Base-by-base conservation (phyloP, 2,329 filamentous ascomycete genomes). In the Nothopassalora personata region DNA sequence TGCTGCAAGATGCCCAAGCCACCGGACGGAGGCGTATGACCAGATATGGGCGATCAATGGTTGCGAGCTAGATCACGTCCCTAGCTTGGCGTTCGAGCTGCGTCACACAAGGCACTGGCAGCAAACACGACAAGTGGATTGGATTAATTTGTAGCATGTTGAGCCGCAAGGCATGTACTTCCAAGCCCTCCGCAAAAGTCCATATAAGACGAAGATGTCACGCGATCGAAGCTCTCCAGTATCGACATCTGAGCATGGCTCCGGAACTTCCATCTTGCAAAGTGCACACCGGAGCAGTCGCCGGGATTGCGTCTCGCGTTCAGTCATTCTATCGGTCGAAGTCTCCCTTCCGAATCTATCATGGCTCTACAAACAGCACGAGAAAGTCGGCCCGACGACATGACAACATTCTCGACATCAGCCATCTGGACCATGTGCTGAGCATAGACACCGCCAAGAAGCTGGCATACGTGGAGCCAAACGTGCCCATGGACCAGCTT, bases 401-500 rank as follows among this genome's bases (percentile, higher is more conserved):
- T 70, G 73, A 23, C 75, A 76, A 4, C 70, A 76, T 31, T 56
- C 72, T 82, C 43, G 77, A 81, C 62, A 79, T 76, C 18, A 78
- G 74, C 61, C 67, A 64, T 1, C 72, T 82, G 15, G 75, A 74
- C 30, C 69, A 78, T 65, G 75, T 82, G 0, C 63, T 82, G 9
- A 62, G 68, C 6, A 72, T 82, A 49, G 71, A 80, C 63, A 60
- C 63, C 9, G 58, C 68, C 15, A 70, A 66, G 5, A 77, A 75
- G 58, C 79, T 75, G 9, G 77, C 75, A 43, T 66, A 84, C 0
- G 85, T 88, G 1, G 86, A 89, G 67, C 84, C 86, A 0, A 89
- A 88, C 64, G 85, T 89, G 3, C 77, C 84, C 0, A 88, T 89
- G 85, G 85, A 87, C 60, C 73, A 73, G 0, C 76, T 89, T 1